Base-by-base conservation (phyloP, 495 filamentous ascomycete species). In the Tuber magnatum region DNA sequence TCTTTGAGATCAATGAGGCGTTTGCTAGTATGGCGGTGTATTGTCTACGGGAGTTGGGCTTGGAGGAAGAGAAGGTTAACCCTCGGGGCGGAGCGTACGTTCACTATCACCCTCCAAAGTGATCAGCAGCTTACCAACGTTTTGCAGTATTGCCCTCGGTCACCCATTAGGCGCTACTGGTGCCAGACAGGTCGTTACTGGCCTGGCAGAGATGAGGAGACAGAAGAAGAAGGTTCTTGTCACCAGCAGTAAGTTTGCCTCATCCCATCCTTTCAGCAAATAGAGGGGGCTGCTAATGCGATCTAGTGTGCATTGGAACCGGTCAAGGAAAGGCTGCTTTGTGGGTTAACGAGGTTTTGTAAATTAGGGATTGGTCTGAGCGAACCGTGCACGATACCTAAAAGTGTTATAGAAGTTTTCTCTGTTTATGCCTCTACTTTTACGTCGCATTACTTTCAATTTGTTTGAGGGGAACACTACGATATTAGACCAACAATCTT, bases 1-100 rank as follows among this genome's bases (percentile, higher is more conserved):
- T 99, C 69, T 89, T 92, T 78, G 95, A 99, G 87, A 85, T 99
- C 81, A 99, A 99, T 85, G 95, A 99, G 88, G 95, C 95, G 2
- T 99, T 99, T 79, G 95, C 94, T 40, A 93, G 90, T 42, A 99
- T 99, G 94, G 94, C 92, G 1, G 93, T 97, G 3, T 99, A 97
- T 87, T 97, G 93, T 85, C 83, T 91, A 32, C 87, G 94, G 74
- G 89, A 87, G 74, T 87, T 97, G 44, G 90, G 90, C 48, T 85
- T 97, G 68, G 92, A 95, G 77, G 89, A 87, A 76, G 85, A 88
- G 81, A 97, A 97, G 89, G 89, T 98, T 85, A 98, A 97, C 86
- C 90, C 92, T 22, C 87, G 93, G 68, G 92, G 92, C 72, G 92
- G 92, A 77, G 92, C 92, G 73, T 77, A 71, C 48, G 73, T 77